A percentile compares a stretch with the other conserved stretches of the same genome.
These are phyloP conservation scores for Russula dissimulans DNA, from an alignment of 768 basidiomycete genomes.

Conservation along the genomic window DNA sequence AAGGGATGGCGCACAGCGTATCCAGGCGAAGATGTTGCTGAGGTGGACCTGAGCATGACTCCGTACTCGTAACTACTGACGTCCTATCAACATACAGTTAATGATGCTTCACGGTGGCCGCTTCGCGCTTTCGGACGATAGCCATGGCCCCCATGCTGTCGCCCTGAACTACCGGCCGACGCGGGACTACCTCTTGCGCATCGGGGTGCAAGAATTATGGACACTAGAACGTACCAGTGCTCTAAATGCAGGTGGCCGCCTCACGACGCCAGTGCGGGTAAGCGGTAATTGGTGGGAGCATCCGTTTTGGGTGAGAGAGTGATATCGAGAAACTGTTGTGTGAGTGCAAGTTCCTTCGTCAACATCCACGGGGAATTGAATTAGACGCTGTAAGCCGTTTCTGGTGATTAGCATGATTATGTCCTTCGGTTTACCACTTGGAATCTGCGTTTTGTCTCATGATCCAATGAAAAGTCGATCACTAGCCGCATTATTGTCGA, in stretches of 20 bases:
- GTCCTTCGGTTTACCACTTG: not conserved
- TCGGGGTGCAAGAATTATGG: constrained; percentile 61
- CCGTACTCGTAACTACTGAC: constrained; percentile 4
- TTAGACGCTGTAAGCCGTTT: not conserved
- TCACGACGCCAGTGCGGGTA: constrained; percentile 35
- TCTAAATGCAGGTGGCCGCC: constrained; percentile 41
- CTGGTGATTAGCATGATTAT: not conserved
- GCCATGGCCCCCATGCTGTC: constrained; percentile 83
- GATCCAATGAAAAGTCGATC: not conserved
- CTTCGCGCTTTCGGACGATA: constrained; percentile 89
- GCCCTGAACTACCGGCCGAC: constrained; percentile 74
- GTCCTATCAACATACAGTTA: constrained; percentile 36
- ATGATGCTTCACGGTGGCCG: constrained; percentile 62
- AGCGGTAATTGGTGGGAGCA: constrained; percentile 50
- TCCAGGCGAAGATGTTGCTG: constrained; percentile 68
- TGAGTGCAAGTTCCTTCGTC: not conserved
- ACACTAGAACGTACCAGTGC: constrained; percentile 36
- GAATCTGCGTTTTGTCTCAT: constrained; percentile 1
- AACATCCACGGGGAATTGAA: not conserved
- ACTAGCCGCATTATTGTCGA: constrained; percentile 1
- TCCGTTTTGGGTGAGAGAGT: constrained; percentile 40
- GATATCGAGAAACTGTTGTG: not conserved
- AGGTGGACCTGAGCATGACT: constrained; percentile 38
- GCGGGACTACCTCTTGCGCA: constrained; percentile 50
- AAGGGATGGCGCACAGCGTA: constrained; percentile 86